Evolutionary conservation across 2,329 filamentous ascomycete species (phyloP).

Genomic region (Penicillium oxalicum): DNA sequence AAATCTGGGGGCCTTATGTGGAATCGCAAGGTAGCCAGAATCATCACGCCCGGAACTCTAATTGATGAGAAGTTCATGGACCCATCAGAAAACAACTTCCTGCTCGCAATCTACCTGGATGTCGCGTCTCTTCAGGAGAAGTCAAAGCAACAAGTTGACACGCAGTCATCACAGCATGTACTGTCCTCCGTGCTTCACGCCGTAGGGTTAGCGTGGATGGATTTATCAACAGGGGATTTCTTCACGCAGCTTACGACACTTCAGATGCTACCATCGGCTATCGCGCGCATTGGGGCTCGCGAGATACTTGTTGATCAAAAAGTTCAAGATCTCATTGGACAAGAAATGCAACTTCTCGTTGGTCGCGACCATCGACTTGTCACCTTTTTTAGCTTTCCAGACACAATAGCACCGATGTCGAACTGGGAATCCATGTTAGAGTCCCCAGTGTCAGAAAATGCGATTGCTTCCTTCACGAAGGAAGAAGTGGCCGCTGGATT

Average conservation of each 20-base stretch:
- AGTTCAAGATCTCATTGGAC: conserved; percentile 52
- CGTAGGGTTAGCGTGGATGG: conserved; percentile 85
- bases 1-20: conserved; percentile 76
- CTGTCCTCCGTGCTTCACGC: conserved; percentile 34
- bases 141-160: conserved; percentile 17
- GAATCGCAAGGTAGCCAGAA: conserved; percentile 74
- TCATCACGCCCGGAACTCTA: conserved; percentile 89
- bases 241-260: conserved; percentile 72
- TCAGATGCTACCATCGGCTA: conserved; percentile 66
- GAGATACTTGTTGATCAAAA: conserved; percentile 74
- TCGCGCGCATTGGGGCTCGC: conserved; percentile 75
- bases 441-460: conserved; percentile 55
- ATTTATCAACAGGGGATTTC: conserved; percentile 92
- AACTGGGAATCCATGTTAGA: conserved; percentile 76
- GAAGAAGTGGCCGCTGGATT: conserved; percentile 72
- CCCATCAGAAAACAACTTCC: conserved; percentile 85
- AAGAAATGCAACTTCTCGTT: conserved; percentile 61
- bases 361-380: conserved; percentile 70
- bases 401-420: conserved; percentile 45
- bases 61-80: conserved; percentile 98
- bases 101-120: conserved; percentile 69
- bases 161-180: conserved; percentile 24
- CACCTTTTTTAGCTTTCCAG: conserved; percentile 57
- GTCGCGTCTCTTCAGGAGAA: conserved; percentile 14
- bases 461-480: conserved; percentile 53